Evolutionary conservation across 371 early-diverging fungal genomes (phyloP).

Genomic region (Apophysomyces sp.): DNA sequence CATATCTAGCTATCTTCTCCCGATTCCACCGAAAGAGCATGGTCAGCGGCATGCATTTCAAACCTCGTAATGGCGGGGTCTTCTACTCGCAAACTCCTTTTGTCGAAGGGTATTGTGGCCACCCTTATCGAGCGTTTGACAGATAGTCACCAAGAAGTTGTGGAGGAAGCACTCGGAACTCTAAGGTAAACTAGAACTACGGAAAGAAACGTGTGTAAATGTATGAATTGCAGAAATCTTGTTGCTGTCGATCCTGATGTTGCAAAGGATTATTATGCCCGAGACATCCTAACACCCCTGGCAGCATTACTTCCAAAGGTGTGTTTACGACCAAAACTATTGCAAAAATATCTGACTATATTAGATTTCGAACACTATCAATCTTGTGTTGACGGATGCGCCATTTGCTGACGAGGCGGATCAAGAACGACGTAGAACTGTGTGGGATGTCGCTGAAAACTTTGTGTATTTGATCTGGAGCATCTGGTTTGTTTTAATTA

Average conservation of each 20-base stretch:
- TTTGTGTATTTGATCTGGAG: slow-evolving; percentile 72
- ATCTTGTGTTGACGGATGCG: slow-evolving; percentile 48
- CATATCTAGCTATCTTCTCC: slow-evolving; percentile 53
- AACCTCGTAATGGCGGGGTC: slow-evolving; percentile 67
- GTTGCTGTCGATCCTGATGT: slow-evolving; percentile 61
- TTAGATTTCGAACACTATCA: slow-evolving; percentile 42
- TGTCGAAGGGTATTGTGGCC: slow-evolving; percentile 69
- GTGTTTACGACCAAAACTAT: background rate
- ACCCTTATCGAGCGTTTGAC: slow-evolving; percentile 68
- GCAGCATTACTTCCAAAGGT: slow-evolving; percentile 48
- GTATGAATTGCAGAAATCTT: slow-evolving; percentile 50
- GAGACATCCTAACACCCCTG: slow-evolving; percentile 65
- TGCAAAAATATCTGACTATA: background rate
- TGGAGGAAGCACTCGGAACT: slow-evolving; percentile 79
- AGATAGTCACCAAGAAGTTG: slow-evolving; percentile 72
- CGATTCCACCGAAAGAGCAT: slow-evolving; percentile 77
- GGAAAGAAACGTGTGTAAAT: background rate
- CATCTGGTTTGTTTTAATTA: slow-evolving; percentile 29
- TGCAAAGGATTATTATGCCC: slow-evolving; percentile 65
- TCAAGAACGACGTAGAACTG: slow-evolving; percentile 54
- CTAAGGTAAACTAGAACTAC: slow-evolving; percentile 44
- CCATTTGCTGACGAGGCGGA: slow-evolving; percentile 45
- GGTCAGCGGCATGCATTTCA: slow-evolving; percentile 88
- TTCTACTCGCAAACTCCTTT: slow-evolving; percentile 65
- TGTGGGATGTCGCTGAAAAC: slow-evolving; percentile 76